Conservation (phyloP, 2,329 filamentous ascomycete genomes). For the Fonsecaea monophora region DNA sequence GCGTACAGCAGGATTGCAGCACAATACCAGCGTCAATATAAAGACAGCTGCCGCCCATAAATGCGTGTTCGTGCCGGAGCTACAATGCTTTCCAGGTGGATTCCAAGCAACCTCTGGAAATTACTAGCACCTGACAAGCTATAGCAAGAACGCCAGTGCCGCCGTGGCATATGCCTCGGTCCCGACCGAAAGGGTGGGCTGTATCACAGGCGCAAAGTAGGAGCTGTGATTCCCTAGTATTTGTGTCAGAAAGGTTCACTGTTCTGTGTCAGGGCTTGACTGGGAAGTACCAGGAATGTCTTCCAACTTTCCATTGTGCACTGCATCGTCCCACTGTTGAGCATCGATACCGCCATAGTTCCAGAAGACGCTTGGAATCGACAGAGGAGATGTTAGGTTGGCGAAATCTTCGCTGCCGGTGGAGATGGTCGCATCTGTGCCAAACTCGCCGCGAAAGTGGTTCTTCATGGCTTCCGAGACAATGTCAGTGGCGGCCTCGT, state of each 20-base stretch:
- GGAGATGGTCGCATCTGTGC: conserved; percentile 32
- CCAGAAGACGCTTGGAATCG: conserved; percentile 62
- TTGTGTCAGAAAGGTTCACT: background rate
- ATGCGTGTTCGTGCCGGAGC: background rate
- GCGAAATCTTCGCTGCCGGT: conserved; percentile 63
- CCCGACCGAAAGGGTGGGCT: conserved; percentile 62
- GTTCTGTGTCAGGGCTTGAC: background rate
- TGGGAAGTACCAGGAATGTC: conserved; percentile 47
- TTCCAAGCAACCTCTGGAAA: background rate
- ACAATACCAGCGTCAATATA: background rate
- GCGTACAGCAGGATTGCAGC: no score
- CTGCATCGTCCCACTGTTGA: conserved; percentile 18
- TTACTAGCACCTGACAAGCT: background rate
- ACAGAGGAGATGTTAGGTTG: conserved; percentile 59
- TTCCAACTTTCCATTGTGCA: conserved; percentile 11
- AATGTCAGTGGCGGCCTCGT: conserved; percentile 50
- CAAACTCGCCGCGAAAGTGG: conserved; percentile 58
- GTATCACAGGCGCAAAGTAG: conserved; percentile 64
- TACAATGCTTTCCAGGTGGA: background rate
- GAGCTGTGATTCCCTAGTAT: conserved; percentile 60
- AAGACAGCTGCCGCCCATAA: background rate
- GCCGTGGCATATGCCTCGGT: conserved; percentile 59
- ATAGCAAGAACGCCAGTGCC: conserved; percentile 52
- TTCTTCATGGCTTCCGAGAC: conserved; percentile 45
- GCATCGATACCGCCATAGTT: conserved; percentile 56